Base-by-base conservation (phyloP, 2,329 filamentous ascomycete species). In the Ascochyta lentis region DNA sequence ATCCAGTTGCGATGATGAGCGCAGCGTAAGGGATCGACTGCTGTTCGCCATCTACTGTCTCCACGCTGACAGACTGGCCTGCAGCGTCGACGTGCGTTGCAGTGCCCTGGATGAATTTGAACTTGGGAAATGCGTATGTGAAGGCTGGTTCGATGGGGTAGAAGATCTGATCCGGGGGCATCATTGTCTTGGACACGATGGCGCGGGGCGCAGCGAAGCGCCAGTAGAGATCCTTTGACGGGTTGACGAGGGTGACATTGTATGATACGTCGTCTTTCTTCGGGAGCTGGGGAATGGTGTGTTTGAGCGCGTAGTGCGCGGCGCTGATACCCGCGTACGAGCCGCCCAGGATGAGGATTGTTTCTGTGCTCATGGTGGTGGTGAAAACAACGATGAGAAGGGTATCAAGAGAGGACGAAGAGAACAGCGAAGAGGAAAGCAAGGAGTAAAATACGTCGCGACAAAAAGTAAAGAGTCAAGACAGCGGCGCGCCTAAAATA, bases 1-100 rank as follows among this genome's bases (percentile, higher is more conserved):
- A 78, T 3, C 84, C 84, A 1, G 83, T 84, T 3, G 83, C 83
- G 59, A 86, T 81, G 37, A 86, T 76, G 8, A 86, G 78, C 12
- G 82, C 79, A 49, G 82, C 77, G 66, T 83, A 86, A 5, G 75
- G 65, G 24, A 86, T 65, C 8, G 60, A 63, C 40, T 64, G 63
- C 38, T 69, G 66, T 53, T 68, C 72, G 54, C 63, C 70, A 22
- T 70, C 67, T 19, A 67, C 73, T 16, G 72, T 76, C 19, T 63
- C 64, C 3, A 74, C 64, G 29, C 67, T 65, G 4, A 87, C 79
- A 0, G 73, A 80, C 45, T 81, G 80, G 3, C 64, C 71, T 7
- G 74, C 68, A 0, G 75, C 60, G 54, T 86, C 78, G 24, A 86
- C 72, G 3, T 73, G 72, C 8, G 78, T 83, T 5, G 79, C 84